Evolutionary conservation across 2,329 filamentous ascomycete species (phyloP).

Genomic region (Periglandula ipomoeae): DNA sequence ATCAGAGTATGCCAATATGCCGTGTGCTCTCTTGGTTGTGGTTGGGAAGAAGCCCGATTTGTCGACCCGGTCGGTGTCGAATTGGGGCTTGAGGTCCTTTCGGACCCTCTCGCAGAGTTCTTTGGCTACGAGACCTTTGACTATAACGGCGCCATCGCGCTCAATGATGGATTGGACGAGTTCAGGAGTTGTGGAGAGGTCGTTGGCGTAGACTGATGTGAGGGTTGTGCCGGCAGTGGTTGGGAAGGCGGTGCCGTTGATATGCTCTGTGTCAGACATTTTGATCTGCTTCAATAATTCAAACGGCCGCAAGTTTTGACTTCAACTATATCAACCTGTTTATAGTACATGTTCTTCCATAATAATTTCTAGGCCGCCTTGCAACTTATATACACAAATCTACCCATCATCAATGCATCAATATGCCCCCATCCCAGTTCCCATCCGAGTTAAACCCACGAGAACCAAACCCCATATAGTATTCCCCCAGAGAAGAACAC

Average conservation of each 20-base stretch:
- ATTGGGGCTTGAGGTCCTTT: conserved; percentile 26
- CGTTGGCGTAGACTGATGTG: conserved; percentile 12
- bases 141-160: conserved; percentile 27
- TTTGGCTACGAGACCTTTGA: conserved; percentile 24
- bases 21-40: conserved; percentile 29
- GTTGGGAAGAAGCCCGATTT: conserved; percentile 29
- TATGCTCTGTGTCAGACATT: conserved; percentile 9
- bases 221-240: conserved; percentile 15
- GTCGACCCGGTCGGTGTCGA: conserved; percentile 26
- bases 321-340: too few species aligned
- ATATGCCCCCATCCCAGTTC: too few species aligned
- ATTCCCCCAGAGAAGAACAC: neutral
- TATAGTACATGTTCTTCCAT: too few species aligned
- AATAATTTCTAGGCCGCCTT: too few species aligned
- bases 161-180: conserved; percentile 15
- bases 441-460: too few species aligned
- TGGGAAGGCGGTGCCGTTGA: conserved; percentile 9
- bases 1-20: conserved; percentile 27
- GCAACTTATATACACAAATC: too few species aligned
- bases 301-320: too few species aligned
- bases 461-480: too few species aligned
- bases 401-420: too few species aligned
- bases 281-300: neutral
- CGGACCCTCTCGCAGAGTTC: conserved; percentile 25
- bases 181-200: conserved; percentile 13